phyloP scores from a whole-genome alignment of 140 eudicot species.

The Stevia rebaudiana region DNA sequence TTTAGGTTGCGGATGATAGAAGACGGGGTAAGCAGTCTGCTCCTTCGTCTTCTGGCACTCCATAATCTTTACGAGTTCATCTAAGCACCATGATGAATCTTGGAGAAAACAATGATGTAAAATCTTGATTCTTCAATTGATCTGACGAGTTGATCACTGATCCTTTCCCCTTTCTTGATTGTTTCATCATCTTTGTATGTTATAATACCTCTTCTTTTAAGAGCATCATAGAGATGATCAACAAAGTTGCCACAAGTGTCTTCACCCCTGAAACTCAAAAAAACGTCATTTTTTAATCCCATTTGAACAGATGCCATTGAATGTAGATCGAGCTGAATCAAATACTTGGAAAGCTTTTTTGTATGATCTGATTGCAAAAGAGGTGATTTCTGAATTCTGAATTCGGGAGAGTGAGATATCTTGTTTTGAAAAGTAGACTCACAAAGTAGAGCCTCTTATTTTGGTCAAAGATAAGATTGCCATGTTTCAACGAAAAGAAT shows the following conservation, averaged over 20 bases:
- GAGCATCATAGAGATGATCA: conserved; percentile 22
- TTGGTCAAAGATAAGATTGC: too few relatives aligned
- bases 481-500: too few relatives aligned
- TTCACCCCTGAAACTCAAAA: conserved; percentile 21
- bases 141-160: not conserved
- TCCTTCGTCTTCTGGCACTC: conserved; percentile 9
- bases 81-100: conserved; percentile 23
- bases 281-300: conserved; percentile 16
- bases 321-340: conserved; percentile 10
- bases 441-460: too few relatives aligned
- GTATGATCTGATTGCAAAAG: too few relatives aligned
- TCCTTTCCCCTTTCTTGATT: not conserved
- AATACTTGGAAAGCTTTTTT: not conserved
- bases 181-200: conserved; percentile 18
- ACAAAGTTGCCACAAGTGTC: conserved; percentile 19
- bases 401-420: too few relatives aligned
- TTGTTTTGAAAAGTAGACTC: too few relatives aligned
- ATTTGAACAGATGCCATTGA: not conserved
- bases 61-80: conserved; percentile 16
- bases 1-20: conserved; percentile 19
- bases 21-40: conserved; percentile 18
- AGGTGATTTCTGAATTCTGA: too few relatives aligned
- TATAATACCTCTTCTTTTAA: not conserved
- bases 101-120: conserved; percentile 19
- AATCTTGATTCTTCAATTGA: conserved; percentile 20